These are phyloP conservation scores for Cyclocybe cylindracea DNA, from an alignment of 768 basidiomycete genomes.

Conservation along the genomic window DNA sequence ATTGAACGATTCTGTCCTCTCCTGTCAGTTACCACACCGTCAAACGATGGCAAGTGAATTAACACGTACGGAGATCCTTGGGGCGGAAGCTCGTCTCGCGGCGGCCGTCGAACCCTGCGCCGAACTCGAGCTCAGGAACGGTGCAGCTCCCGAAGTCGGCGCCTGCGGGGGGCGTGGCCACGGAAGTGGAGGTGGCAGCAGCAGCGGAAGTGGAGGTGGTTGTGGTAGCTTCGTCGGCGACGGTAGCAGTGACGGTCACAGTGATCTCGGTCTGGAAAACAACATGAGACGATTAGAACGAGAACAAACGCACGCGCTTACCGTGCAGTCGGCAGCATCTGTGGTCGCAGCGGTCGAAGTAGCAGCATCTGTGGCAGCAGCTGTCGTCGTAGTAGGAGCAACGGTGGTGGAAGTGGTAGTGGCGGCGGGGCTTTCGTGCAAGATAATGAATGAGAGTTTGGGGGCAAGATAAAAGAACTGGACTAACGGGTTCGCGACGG, in stretches of 20 bases:
- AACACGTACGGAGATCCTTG: conserved; percentile 39
- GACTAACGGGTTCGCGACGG: conserved; percentile 5
- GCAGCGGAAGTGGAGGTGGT: conserved; percentile 11
- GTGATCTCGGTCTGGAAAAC: conserved; percentile 28
- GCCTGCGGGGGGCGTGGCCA: conserved; percentile 11
- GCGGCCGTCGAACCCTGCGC: conserved; percentile 54
- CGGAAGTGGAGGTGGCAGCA: conserved; percentile 11
- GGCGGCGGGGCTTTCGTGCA: too few relatives aligned
- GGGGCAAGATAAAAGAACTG: neutral
- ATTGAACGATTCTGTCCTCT: conserved; percentile 41
- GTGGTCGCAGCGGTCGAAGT: neutral
- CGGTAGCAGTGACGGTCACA: conserved; percentile 36
- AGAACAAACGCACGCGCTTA: conserved; percentile 8
- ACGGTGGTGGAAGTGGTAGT: too few relatives aligned
- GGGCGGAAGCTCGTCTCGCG: conserved; percentile 58
- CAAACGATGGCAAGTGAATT: neutral
- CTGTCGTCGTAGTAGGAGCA: too few relatives aligned
- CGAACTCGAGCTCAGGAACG: conserved; percentile 61
- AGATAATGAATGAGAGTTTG: neutral
- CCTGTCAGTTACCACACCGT: neutral
- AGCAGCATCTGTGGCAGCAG: too few relatives aligned
- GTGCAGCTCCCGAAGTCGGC: conserved; percentile 59
- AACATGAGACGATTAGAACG: neutral
- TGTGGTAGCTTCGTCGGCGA: conserved; percentile 24
- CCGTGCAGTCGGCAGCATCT: conserved; percentile 16